Base-by-base conservation (phyloP, 1,139 yeast species). In the Meyerozyma smithsonii region DNA sequence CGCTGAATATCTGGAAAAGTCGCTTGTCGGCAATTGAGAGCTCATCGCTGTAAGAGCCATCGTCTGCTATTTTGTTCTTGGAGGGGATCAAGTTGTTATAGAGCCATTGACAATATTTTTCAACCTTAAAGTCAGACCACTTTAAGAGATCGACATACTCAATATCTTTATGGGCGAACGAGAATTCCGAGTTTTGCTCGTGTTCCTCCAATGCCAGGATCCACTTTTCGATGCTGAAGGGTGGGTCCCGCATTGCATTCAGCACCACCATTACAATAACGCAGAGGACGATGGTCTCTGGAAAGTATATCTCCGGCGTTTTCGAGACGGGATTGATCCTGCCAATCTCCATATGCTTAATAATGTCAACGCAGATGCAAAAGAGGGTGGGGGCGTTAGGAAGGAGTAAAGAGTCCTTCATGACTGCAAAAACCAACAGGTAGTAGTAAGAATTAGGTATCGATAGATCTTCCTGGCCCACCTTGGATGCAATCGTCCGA, bases 81-180 rank as follows among this genome's bases (percentile, higher is more conserved):
- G 54, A 54, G 2, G 63, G 64, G 1, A 71, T 49, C 18, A 69
- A 44, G 30, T 61, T 56, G 5, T 59, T 60, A 41, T 62, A 58
- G 24, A 74, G 59, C 66, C 74, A 71, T 23, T 67, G 59, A 36
- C 72, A 60, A 49, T 73, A 76, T 18, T 57, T 50, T 12, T 59
- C 58, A 7, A 67, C 60, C 41, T 72, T 63, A 1, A 52, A 52
- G 26, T 66, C 66, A 11, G 65, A 57, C 75, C 79, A 72, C 12
- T 55, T 49, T 4, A 64, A 43, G 15, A 77, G 43, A 12, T 62
- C 64, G 6, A 41, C 46, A 14, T 57, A 51, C 30, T 53, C 49
- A 20, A 44, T 47, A 2, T 56, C 47, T 28, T 46, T 40, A 18
- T 46, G 48, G 36, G 34, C 34, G 47, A 51, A 41, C 45, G 50